Base-by-base conservation (phyloP, 1,139 yeast species). In the Wickerhamomyces sp. region DNA sequence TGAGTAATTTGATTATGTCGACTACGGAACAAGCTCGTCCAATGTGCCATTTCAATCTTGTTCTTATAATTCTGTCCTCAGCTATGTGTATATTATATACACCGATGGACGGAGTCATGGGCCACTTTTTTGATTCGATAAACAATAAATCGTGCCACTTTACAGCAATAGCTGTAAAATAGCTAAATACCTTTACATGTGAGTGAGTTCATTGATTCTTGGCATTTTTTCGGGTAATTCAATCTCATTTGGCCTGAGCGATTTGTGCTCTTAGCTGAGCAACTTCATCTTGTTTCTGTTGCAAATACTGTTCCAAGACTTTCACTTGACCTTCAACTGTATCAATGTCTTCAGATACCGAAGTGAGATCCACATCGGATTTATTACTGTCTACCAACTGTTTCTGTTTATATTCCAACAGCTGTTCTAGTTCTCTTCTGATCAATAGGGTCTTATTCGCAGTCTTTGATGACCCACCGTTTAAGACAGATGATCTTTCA, bases 371-470 rank as follows among this genome's bases (percentile, higher is more conserved):
- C 31, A 42, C 23, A 10, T 30, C 33, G 6, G 39, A 23, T 42
- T 49, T 42, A 40, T 52, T 42, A 28, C 51, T 42, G 26, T 46
- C 30, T 23, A 57, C 49, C 33, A 72, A 53, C 55, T 73, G 74
- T 18, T 59, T 54, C 47, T 81, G 78, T 56, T 85, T 87, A 58
- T 81, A 87, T 46, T 77, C 82, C 43, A 85, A 70, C 49, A 89
- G 64, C 54, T 84, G 89, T 60, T 87, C 95, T 44, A 81, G 72
- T 60, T 91, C 96, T 49, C 86, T 78, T 48, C 78, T 78, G 9
- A 71, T 59, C 30, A 64, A 55, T 6, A 66, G 60, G 5, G 69
- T 44, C 58, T 56, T 59, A 57, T 51, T 38, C 40, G 47, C 44
- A 14, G 58, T 60, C 54, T 62, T 57, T 32, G 55, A 59, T 44